Evolutionary conservation across 805 yeast species (phyloP).

Genomic region (Ogataea dorogensis): DNA sequence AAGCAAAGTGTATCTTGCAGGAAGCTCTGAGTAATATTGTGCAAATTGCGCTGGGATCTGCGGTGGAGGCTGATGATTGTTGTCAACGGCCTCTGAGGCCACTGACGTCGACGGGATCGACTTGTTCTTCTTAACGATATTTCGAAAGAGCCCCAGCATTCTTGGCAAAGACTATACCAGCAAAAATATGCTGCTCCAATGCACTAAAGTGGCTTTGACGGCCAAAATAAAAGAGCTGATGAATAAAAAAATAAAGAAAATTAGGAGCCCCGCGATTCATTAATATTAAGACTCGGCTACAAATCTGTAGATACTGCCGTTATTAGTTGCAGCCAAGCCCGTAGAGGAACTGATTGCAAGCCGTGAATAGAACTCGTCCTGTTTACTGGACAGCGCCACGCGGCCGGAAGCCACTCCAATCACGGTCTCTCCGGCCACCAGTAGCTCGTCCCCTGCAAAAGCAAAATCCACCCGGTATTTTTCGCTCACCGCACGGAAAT

Average conservation of each 20-base stretch:
- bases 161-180: conserved; percentile 4
- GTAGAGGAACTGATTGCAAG: background rate
- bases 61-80: conserved; percentile 1
- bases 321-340: conserved; percentile 6
- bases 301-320: conserved; percentile 3
- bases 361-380: background rate
- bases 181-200: background rate
- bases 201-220: background rate
- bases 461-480: conserved; percentile 16
- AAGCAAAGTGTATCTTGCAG: conserved; percentile 27
- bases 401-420: background rate
- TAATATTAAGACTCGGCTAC: background rate
- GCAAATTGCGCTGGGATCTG: conserved; percentile 17
- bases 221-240: conserved; percentile 3
- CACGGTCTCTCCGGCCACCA: conserved; percentile 10
- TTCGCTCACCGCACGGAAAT: conserved; percentile 6
- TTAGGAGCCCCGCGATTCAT: conserved; percentile 8
- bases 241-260: conserved; percentile 5
- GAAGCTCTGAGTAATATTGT: conserved; percentile 29
- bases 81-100: conserved; percentile 1
- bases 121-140: conserved; percentile 25
- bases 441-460: conserved; percentile 4
- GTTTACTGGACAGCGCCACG: background rate
- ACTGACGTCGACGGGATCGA: conserved; percentile 8
- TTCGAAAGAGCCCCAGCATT: conserved; percentile 32